A percentile compares a stretch with the other conserved stretches of the same genome.
These are phyloP conservation scores for Clonostachys rhizophaga DNA, from an alignment of 2,329 filamentous ascomycete species.

Conservation along the genomic window DNA sequence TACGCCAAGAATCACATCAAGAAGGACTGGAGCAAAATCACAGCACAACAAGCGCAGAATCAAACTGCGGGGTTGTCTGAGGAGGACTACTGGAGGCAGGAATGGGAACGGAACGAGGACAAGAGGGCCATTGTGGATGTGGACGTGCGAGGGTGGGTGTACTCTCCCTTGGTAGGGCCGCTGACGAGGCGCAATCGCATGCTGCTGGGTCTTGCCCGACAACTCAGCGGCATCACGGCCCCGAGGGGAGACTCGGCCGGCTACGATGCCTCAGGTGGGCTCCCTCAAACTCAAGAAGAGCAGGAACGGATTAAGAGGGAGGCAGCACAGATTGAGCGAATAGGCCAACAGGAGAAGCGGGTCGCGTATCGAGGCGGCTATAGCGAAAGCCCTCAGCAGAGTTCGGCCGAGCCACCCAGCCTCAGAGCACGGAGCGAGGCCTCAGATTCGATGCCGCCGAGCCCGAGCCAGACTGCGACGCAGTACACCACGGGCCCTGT, in stretches of 20 bases:
- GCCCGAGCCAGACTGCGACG: slow-evolving; percentile 33
- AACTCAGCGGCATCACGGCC: slow-evolving; percentile 80
- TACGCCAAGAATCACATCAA: slow-evolving; percentile 75
- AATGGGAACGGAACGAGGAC: slow-evolving; percentile 78
- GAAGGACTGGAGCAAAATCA: slow-evolving; percentile 26
- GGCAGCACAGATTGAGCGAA: slow-evolving; percentile 70
- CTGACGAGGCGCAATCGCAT: slow-evolving; percentile 85
- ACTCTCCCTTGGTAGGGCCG: slow-evolving; percentile 77
- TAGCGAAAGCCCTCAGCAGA: slow-evolving; percentile 58
- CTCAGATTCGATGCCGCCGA: slow-evolving; percentile 33
- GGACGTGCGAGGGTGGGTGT: slow-evolving; percentile 94
- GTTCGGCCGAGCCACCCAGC: slow-evolving; percentile 24
- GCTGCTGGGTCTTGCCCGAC: slow-evolving; percentile 78
- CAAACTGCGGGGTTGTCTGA: slow-evolving; percentile 10
- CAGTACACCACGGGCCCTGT: slow-evolving; percentile 16
- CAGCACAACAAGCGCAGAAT: slow-evolving; percentile 16
- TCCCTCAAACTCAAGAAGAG: slow-evolving; percentile 28
- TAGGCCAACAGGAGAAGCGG: slow-evolving; percentile 66
- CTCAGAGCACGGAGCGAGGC: slow-evolving; percentile 23
- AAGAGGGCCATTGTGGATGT: slow-evolving; percentile 87
- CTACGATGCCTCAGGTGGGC: slow-evolving; percentile 8
- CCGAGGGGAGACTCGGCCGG: slow-evolving; percentile 39
- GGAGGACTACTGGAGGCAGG: slow-evolving; percentile 69
- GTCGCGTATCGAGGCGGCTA: slow-evolving; percentile 68
- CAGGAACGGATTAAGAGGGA: slow-evolving; percentile 67